Percentiles rank a stretch among this genome's conserved stretches.
These are phyloP conservation scores for Saturnispora serradocipensis DNA, from an alignment of 805 yeast species.

Conservation along the genomic window DNA sequence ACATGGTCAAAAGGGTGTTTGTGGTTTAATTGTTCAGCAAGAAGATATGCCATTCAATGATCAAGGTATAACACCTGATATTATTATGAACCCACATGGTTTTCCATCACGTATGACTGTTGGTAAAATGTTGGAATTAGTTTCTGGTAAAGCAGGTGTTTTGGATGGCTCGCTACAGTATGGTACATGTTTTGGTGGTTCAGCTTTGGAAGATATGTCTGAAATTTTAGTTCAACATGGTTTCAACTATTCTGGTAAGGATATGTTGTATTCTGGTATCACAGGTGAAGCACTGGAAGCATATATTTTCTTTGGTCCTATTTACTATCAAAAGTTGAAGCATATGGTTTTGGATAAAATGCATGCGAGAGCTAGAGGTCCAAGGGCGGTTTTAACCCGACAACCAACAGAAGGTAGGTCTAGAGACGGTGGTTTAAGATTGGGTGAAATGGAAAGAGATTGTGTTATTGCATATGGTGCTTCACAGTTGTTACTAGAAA, in stretches of 20 bases:
- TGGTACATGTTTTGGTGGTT: conserved; percentile 98
- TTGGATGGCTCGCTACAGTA: conserved; percentile 84
- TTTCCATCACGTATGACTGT: conserved; percentile 99
- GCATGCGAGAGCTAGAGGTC: conserved; percentile 99
- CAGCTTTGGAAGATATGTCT: conserved; percentile 93
- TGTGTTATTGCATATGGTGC: conserved; percentile 99
- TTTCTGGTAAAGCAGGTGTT: conserved; percentile 97
- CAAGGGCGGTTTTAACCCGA: conserved; percentile 93
- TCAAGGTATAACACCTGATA: conserved; percentile 86
- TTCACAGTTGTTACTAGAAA: conserved; percentile 83
- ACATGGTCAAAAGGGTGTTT: conserved; percentile 98
- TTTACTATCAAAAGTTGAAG: conserved; percentile 94
- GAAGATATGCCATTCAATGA: conserved; percentile 96
- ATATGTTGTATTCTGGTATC: conserved; percentile 93
- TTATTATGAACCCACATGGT: conserved; percentile 98
- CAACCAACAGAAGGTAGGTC: conserved; percentile 99
- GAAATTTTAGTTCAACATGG: conserved; percentile 83
- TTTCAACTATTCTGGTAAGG: conserved; percentile 91
- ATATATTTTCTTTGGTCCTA: conserved; percentile 96
- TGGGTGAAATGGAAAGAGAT: conserved; percentile 99
- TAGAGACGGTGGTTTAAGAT: conserved; percentile 96
- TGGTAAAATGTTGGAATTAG: conserved; percentile 94
- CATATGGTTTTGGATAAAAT: conserved; percentile 98
- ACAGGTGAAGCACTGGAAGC: conserved; percentile 98
- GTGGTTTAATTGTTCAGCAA: conserved; percentile 95